Conservation (phyloP, 305 asterid genomes). For the Fraxinus velutina region DNA sequence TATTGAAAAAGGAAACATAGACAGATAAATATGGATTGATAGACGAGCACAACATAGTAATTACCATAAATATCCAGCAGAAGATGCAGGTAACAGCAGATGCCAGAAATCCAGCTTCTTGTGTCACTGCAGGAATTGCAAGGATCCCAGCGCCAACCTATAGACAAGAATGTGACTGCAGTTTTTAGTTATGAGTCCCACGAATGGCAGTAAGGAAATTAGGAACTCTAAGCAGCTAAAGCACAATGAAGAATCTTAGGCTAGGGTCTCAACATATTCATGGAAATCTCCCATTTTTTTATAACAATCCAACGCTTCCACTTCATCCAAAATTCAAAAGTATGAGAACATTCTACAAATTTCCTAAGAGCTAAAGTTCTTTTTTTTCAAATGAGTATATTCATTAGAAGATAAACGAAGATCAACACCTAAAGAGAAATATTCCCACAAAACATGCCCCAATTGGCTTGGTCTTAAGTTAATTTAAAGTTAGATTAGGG, state of each 20-base stretch:
- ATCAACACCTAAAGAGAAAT: neutral
- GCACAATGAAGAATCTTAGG: conserved; percentile 5
- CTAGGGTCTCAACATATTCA: neutral
- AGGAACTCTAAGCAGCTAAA: neutral
- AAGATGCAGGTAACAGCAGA: conserved; percentile 67
- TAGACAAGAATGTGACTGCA: neutral
- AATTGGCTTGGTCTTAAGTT: conserved; percentile 1
- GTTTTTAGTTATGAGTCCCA: neutral
- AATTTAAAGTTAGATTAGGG: neutral
- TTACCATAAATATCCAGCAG: conserved; percentile 88
- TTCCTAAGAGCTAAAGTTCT: neutral
- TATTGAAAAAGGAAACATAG: conserved; percentile 1
- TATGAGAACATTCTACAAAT: neutral
- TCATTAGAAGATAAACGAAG: neutral
- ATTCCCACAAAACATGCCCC: neutral
- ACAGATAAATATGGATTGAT: neutral
- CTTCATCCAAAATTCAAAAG: neutral
- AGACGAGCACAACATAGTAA: conserved; percentile 3
- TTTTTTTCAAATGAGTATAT: neutral
- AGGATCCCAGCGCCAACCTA: conserved; percentile 94
- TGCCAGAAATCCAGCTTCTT: conserved; percentile 87
- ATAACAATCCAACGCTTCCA: neutral
- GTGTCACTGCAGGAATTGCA: conserved; percentile 95
- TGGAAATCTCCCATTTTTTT: neutral
- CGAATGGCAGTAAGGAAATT: neutral